A percentile compares a stretch with the other conserved stretches of the same genome.
These are phyloP conservation scores for Linum tenue DNA, from an alignment of 345 rosid species.

Conservation along the genomic window DNA sequence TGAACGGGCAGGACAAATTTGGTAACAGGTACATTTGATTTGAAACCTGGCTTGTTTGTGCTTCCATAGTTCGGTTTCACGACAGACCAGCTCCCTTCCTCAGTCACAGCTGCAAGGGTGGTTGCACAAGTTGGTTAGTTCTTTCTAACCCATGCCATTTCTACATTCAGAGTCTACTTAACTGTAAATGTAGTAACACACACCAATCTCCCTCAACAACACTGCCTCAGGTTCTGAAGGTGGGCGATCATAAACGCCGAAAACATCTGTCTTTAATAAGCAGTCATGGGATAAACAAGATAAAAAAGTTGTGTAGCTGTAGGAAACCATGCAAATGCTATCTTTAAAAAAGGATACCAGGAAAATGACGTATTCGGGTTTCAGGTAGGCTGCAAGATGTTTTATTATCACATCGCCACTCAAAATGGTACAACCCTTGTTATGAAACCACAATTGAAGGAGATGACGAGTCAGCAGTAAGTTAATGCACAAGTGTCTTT, in stretches of 20 bases:
- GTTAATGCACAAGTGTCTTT: constrained; percentile 8
- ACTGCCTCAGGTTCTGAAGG: constrained; percentile 65
- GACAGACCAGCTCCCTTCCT: constrained; percentile 74
- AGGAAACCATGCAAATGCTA: neutral
- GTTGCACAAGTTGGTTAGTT: constrained; percentile 1
- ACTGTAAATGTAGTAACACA: constrained; percentile 7
- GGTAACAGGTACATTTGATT: neutral
- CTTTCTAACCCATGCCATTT: neutral
- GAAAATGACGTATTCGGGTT: constrained; percentile 77
- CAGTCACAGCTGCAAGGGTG: constrained; percentile 47
- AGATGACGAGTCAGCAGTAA: neutral
- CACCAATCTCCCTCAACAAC: constrained; percentile 79
- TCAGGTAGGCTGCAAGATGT: constrained; percentile 65
- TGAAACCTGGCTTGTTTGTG: constrained; percentile 47
- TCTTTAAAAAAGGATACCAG: constrained; percentile 60
- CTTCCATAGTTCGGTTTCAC: constrained; percentile 41
- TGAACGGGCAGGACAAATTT: too few relatives aligned
- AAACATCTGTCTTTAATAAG: constrained; percentile 63
- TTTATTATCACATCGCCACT: constrained; percentile 93
- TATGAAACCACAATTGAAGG: neutral
- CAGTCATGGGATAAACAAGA: constrained; percentile 15
- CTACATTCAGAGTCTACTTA: neutral
- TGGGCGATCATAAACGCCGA: constrained; percentile 82
- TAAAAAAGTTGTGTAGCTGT: constrained; percentile 1
- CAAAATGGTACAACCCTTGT: constrained; percentile 86